These are phyloP conservation scores for Fusarium coicis DNA, from an alignment of 2,329 filamentous ascomycete genomes.

Conservation along the genomic window DNA sequence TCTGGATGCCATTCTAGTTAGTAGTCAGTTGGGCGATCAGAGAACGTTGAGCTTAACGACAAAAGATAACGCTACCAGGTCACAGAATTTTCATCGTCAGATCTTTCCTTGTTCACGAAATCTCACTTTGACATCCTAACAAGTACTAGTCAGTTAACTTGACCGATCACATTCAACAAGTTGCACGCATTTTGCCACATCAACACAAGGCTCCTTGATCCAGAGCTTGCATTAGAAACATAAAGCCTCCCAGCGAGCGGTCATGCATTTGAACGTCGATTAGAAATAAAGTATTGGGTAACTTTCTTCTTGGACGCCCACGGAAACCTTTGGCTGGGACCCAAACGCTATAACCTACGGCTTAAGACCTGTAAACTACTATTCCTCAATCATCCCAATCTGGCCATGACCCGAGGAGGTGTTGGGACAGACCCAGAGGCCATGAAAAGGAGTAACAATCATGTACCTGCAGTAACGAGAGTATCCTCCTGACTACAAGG, in stretches of 20 bases:
- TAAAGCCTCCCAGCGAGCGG: neutral
- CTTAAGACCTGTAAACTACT: neutral
- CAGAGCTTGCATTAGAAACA: neutral
- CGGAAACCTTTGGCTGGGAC: neutral
- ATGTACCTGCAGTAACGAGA: neutral
- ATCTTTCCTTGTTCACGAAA: neutral
- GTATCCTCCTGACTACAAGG: neutral
- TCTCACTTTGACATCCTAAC: neutral
- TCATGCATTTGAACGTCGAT: neutral
- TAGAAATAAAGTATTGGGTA: neutral
- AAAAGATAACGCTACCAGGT: neutral
- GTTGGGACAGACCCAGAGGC: neutral
- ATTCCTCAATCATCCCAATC: neutral
- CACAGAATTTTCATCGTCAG: neutral
- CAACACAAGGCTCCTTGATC: neutral
- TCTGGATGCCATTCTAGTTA: slow-evolving; percentile 2
- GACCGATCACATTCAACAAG: slow-evolving; percentile 23
- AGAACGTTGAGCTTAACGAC: neutral
- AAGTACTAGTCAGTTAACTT: neutral
- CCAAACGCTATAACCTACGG: neutral
- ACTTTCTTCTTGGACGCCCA: neutral
- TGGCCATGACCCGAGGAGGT: neutral
- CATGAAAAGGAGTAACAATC: neutral
- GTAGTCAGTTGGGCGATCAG: neutral
- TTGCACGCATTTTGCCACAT: neutral